Conservation (phyloP, 805 yeast species). For the Saturnispora silvae region DNA sequence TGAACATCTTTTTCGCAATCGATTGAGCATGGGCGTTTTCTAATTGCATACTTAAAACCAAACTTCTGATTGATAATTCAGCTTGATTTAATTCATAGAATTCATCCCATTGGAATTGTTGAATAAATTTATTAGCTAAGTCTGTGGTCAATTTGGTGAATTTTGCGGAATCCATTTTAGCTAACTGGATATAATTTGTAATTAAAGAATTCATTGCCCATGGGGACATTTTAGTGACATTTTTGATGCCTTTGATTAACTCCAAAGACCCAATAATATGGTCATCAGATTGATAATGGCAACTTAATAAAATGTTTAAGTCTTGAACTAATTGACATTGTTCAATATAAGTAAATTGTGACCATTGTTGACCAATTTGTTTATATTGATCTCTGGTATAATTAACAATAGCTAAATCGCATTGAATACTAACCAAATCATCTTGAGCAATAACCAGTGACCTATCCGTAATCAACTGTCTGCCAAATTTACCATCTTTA, state of each 20-base stretch:
- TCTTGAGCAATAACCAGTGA: conserved; percentile 17
- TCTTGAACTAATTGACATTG: conserved; percentile 30
- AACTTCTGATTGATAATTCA: conserved; percentile 36
- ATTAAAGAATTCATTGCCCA: conserved; percentile 29
- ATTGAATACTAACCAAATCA: conserved; percentile 31
- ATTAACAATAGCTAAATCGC: conserved; percentile 36
- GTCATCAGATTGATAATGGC: conserved; percentile 21
- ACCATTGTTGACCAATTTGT: conserved; percentile 19
- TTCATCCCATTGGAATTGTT: conserved; percentile 30
- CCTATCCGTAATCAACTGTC: conserved; percentile 36
- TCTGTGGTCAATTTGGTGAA: conserved; percentile 13
- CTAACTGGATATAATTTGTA: conserved; percentile 18
- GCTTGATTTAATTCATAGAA: conserved; percentile 17
- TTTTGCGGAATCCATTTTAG: conserved; percentile 21
- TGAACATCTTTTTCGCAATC: conserved; percentile 34
- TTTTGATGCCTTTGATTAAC: conserved; percentile 23
- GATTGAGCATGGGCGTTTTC: conserved; percentile 20
- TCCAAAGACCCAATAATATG: conserved; percentile 26
- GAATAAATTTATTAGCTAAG: conserved; percentile 16
- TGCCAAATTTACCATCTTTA: conserved; percentile 26
- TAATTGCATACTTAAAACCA: conserved; percentile 32
- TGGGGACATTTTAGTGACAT: conserved; percentile 20
- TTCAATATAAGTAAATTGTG: conserved; percentile 24
- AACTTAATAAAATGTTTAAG: conserved; percentile 30
- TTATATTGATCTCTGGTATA: conserved; percentile 28